Percentiles rank a stretch among this genome's conserved stretches.
phyloP scores from a whole-genome alignment of 2,329 filamentous ascomycete genomes.

The Trichocomaceae sp. region DNA sequence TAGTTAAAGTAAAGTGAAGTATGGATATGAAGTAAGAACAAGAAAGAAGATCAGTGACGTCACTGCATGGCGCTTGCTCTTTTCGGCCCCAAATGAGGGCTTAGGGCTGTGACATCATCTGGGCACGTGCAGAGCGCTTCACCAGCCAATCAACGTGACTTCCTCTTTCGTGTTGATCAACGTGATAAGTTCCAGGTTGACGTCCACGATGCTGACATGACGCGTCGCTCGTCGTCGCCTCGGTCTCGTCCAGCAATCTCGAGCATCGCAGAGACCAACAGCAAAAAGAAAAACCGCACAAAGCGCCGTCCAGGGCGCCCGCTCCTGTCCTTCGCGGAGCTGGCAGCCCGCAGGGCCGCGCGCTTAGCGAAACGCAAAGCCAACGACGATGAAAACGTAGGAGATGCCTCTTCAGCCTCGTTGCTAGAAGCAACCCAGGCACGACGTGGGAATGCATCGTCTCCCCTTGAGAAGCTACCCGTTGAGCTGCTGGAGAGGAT shows the following conservation, averaged over 20 bases:
- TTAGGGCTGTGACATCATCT: conserved; percentile 7
- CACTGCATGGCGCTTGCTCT: neutral
- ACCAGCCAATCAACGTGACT: neutral
- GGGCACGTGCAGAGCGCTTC: neutral
- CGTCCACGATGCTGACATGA: neutral
- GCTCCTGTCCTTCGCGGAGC: conserved; percentile 13
- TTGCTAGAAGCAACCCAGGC: neutral
- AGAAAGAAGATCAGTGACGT: neutral
- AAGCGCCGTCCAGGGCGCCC: conserved; percentile 10
- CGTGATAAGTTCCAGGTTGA: neutral
- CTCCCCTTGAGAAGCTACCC: conserved; percentile 42
- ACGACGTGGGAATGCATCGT: conserved; percentile 17
- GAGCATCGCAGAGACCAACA: neutral
- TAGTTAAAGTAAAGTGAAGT: too few species aligned
- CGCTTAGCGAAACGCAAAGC: neutral
- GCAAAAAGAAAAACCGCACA: neutral
- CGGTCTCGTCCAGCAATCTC: neutral
- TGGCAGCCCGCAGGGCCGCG: conserved; percentile 5
- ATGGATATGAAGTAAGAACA: neutral
- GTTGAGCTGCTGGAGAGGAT: conserved; percentile 48
- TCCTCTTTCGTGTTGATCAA: neutral
- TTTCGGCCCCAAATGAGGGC: neutral
- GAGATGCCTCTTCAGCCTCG: neutral
- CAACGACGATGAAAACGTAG: neutral
- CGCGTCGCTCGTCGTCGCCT: neutral